These are phyloP conservation scores for Quercus phellos DNA, from an alignment of 331 rosid genomes.

Conservation along the genomic window DNA sequence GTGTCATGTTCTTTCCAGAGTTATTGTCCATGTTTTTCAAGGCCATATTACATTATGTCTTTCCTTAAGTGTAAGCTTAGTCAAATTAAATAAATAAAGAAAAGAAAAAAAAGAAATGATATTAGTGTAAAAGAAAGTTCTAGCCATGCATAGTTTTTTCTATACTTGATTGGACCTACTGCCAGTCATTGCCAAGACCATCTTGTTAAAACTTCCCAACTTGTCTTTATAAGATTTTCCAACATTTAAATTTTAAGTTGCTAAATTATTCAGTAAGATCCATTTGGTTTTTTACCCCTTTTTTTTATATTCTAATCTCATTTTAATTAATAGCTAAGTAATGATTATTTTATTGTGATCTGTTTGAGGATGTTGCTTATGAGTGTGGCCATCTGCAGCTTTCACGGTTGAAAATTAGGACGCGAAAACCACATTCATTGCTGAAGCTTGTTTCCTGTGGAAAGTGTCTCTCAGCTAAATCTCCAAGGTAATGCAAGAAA, in stretches of 20 bases:
- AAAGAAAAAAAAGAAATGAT: neutral
- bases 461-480: constrained; percentile 65
- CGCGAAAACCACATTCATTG: constrained; percentile 58
- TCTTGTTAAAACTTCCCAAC: neutral
- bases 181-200: neutral
- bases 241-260: too few species aligned
- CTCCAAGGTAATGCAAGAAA: constrained; percentile 54
- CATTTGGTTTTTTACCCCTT: neutral
- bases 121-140: neutral
- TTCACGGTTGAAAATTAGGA: constrained; percentile 68
- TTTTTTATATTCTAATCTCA: neutral
- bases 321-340: neutral
- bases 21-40: neutral
- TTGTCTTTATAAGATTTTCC: neutral
- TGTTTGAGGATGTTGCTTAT: constrained; percentile 14
- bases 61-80: neutral
- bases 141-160: neutral
- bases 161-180: neutral
- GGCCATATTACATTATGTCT: neutral
- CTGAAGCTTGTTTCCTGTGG: constrained; percentile 89
- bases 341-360: neutral
- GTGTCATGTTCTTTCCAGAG: neutral
- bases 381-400: constrained; percentile 56
- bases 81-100: neutral
- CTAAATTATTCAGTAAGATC: neutral